phyloP scores from a whole-genome alignment of 306 rosid genomes.

The Carpinus viminea region DNA sequence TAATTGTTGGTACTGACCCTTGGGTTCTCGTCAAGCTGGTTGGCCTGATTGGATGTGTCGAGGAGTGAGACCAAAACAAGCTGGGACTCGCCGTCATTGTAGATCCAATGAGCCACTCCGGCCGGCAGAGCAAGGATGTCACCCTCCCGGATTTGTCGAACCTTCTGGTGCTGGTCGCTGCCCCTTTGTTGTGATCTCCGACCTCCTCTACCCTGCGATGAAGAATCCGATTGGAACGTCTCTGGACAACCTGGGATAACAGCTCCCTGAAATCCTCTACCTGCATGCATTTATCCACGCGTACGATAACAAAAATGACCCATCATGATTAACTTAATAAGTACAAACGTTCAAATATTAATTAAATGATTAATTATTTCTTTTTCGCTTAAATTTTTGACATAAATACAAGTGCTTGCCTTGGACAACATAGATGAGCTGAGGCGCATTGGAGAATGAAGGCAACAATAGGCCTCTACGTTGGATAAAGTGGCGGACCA shows the following conservation, averaged over 20 bases:
- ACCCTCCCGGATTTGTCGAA: constrained; percentile 24
- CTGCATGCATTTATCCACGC: constrained; percentile 29
- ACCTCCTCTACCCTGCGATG: background rate
- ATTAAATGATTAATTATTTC: no score
- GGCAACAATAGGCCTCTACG: constrained; percentile 32
- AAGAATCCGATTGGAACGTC: constrained; percentile 25
- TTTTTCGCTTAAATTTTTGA: no score
- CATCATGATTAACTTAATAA: background rate
- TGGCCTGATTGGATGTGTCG: constrained; percentile 31
- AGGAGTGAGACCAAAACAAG: constrained; percentile 20
- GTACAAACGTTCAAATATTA: background rate
- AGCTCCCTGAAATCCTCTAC: constrained; percentile 25
- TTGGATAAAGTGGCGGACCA: constrained; percentile 25
- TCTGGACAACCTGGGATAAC: constrained; percentile 31
- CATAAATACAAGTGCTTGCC: constrained; percentile 3
- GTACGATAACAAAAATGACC: background rate
- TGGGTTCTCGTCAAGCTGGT: constrained; percentile 32
- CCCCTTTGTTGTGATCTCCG: background rate
- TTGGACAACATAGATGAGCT: constrained; percentile 24
- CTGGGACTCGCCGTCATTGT: constrained; percentile 24
- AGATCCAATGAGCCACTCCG: constrained; percentile 39
- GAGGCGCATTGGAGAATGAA: constrained; percentile 29
- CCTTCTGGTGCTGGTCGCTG: constrained; percentile 37
- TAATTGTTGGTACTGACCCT: constrained; percentile 16
- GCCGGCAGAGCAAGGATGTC: constrained; percentile 29